Base-by-base conservation (phyloP, 306 rosid genomes). In the Inga leiocalycina region DNA sequence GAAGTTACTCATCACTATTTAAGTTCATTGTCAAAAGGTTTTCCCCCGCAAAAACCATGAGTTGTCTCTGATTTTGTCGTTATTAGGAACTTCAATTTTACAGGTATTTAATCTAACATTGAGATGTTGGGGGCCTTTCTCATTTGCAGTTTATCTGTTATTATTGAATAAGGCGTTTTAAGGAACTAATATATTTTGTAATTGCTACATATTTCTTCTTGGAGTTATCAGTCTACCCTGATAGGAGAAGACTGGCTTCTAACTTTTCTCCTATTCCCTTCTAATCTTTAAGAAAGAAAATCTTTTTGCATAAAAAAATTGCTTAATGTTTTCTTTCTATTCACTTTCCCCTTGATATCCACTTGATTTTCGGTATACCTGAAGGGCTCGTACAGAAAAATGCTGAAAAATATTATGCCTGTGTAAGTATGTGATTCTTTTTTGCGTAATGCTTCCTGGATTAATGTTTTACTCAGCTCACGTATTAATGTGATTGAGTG, bases 361-460 rank as follows among this genome's bases (percentile, higher is more conserved):
- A 82, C 81, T 85, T 79, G 72, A 81, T 87, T 81, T 80, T 86
- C 59, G 83, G 75, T 80, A 80, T 80, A 57, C 79, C 70, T 87
- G 87, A 83, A 64, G 89, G 81, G 83, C 82, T 85, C 78, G 84
- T 88, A 69, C 78, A 16, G 85, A 73, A 79, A 76, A 78, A 76
- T 85, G 83, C 84, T 14, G 77, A 78, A 82, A 71, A 83, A 79
- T 81, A 77, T 68, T 68, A 75, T 81, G 81, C 68, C 75, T 80
- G 52, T 84, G 92, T 91, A 82, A 88, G 92, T 82, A 82, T 88
- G 71, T 70, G 79, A 65, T 80, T 76, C 49, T 27, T 71, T 76
- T 17, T 43, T 65, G 35, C 67, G 10, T 37, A 14, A 7, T 13
- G 5, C 66, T 77, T 61, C 15, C 79, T 84, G 65, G 81, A 67